These are phyloP conservation scores for Fusarium sp. DNA, from an alignment of 2,329 filamentous ascomycete genomes.

Conservation along the genomic window DNA sequence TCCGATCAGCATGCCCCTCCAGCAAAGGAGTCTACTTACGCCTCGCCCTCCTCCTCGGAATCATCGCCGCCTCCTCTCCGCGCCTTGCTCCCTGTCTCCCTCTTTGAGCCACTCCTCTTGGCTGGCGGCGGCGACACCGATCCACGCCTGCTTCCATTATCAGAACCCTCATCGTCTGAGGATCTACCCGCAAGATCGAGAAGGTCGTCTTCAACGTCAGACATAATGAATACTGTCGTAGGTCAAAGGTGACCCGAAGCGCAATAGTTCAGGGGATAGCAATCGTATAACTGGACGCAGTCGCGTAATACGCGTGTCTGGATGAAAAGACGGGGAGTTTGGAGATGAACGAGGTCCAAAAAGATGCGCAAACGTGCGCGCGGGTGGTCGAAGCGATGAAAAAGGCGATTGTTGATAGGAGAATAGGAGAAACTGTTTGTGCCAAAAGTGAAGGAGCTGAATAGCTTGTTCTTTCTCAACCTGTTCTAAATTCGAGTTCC, in stretches of 20 bases:
- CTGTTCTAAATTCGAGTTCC: constrained; percentile 44
- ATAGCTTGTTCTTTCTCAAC: constrained; percentile 32
- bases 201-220: constrained; percentile 92
- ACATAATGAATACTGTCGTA: constrained; percentile 67
- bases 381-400: constrained; percentile 14
- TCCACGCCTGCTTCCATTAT: constrained; percentile 65
- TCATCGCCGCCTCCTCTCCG: constrained; percentile 58
- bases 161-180: constrained; percentile 68
- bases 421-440: constrained; percentile 19
- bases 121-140: constrained; percentile 64
- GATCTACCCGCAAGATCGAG: constrained; percentile 90
- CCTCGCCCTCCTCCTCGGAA: constrained; percentile 73
- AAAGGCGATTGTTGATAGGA: constrained; percentile 29
- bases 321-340: constrained; percentile 4
- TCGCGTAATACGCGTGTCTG: constrained; percentile 34
- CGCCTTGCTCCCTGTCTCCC: constrained; percentile 58
- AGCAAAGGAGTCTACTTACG: constrained; percentile 51
- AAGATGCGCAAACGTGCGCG: constrained; percentile 17
- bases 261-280: constrained; percentile 24
- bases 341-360: constrained; percentile 3
- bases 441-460: constrained; percentile 29
- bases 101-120: constrained; percentile 49
- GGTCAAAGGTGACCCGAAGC: constrained; percentile 12
- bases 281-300: constrained; percentile 3
- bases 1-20: background rate